Percentiles rank a stretch among this genome's conserved stretches.
These are phyloP conservation scores for Tulasnella sp. DNA, from an alignment of 768 basidiomycete species.

Conservation along the genomic window DNA sequence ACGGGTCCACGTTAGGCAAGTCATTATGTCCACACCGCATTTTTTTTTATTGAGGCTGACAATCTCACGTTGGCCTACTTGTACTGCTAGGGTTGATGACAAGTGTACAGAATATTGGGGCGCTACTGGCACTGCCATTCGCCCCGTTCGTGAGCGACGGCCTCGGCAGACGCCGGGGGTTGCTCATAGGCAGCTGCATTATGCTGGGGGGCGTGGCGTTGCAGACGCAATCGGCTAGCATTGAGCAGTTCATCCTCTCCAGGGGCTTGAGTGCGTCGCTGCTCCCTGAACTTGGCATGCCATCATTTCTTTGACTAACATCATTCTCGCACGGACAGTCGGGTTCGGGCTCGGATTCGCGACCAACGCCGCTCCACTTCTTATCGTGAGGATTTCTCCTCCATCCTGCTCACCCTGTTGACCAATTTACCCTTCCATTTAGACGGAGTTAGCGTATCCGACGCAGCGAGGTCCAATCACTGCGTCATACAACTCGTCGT, in stretches of 20 bases:
- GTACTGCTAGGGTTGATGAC: constrained; percentile 3
- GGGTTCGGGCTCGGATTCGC: constrained; percentile 54
- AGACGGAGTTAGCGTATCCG: constrained; percentile 43
- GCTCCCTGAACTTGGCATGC: not conserved
- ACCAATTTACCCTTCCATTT: not conserved
- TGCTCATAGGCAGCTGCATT: constrained; percentile 49
- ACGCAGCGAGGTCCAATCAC: constrained; percentile 34
- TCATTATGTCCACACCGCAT: too few relatives aligned
- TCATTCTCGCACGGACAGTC: constrained; percentile 31
- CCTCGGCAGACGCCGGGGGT: constrained; percentile 46
- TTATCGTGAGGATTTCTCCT: not conserved
- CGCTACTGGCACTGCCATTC: constrained; percentile 43
- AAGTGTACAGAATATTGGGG: constrained; percentile 14
- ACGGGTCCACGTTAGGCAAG: not conserved
- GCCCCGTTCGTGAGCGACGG: constrained; percentile 50
- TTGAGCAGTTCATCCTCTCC: constrained; percentile 45
- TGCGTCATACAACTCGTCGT: constrained; percentile 48
- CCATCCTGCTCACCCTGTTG: not conserved
- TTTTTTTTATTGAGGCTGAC: not conserved
- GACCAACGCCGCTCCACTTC: constrained; percentile 34
- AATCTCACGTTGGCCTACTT: not conserved
- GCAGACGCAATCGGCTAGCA: constrained; percentile 38
- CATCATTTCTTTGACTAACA: not conserved
- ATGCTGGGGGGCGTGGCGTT: constrained; percentile 54
- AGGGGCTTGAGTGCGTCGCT: constrained; percentile 33